These are phyloP conservation scores for Acanthamoeba lugdunensis DNA, from an alignment of 208 protist genomes.

Conservation along the genomic window DNA sequence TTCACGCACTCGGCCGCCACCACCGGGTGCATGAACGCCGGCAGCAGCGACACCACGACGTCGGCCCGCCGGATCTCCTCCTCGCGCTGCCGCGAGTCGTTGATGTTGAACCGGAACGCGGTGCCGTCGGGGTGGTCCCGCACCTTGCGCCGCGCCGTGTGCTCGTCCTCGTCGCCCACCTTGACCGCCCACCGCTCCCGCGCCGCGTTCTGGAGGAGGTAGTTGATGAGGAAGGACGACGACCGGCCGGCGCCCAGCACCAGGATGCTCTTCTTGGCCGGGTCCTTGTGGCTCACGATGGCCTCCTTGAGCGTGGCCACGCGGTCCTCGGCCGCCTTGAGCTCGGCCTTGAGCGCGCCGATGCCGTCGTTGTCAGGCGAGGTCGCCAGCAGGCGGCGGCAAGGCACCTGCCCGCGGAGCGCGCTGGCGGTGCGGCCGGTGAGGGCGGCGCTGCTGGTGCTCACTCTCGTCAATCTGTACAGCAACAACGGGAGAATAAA, in stretches of 20 bases:
- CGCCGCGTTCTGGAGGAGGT: slow-evolving; percentile 6
- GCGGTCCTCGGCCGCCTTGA: not conserved
- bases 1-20: slow-evolving; percentile 73
- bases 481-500: no score
- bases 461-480: not conserved
- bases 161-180: slow-evolving; percentile 40
- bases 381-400: not conserved
- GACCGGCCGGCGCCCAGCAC: slow-evolving; percentile 18
- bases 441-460: not conserved
- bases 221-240: not conserved
- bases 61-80: slow-evolving; percentile 74
- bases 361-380: not conserved
- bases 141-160: not conserved
- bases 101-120: slow-evolving; percentile 62
- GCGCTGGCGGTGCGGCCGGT: not conserved
- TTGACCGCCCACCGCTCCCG: slow-evolving; percentile 1
- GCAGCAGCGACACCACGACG: slow-evolving; percentile 81
- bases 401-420: not conserved
- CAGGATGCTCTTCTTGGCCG: not conserved
- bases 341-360: slow-evolving; percentile 30
- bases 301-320: not conserved
- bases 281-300: not conserved
- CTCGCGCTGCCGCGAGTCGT: slow-evolving; percentile 54
- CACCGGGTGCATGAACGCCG: slow-evolving; percentile 70
- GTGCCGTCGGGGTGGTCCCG: not conserved